Base-by-base conservation (phyloP, 768 basidiomycete genomes). In the Hygrophoropsis aurantiaca region DNA sequence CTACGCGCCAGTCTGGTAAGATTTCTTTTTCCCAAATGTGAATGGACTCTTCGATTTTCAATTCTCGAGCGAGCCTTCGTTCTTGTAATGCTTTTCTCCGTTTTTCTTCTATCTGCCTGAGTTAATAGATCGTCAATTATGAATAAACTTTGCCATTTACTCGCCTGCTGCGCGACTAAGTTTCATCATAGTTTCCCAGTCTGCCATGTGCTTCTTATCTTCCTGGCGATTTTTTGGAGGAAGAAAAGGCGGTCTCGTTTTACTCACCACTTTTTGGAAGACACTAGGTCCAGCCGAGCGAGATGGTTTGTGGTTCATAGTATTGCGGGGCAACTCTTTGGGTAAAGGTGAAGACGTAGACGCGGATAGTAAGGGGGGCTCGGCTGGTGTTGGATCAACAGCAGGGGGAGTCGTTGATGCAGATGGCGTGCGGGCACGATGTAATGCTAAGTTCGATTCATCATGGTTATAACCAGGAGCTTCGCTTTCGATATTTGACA, bases 121-220 rank as follows among this genome's bases (percentile, higher is more conserved):
- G 18, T 30, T 54, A 34, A 57, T 47, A 33, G 47, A 16, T 40
- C 13, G 20, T 3, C 19, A 18, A 35, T n/a, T n/a, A 35, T 38
- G 25, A 27, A 53, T 32, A 24, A 46, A 10, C 21, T 41, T n/a
- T n/a, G n/a, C 16, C 30, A 43, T 42, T 9, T 9, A 67, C 77
- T 61, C 50, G 91, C 91, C 90, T 53, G 84, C 79, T 15, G 67
- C 65, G 43, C 86, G 82, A 68, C 88, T 91, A 37, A 74, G 81
- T 53, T 81, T 83, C 85, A 93, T 90, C 90, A 95, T 95, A 26
- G 75, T 67, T 58, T 90, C 80, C 87, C 92, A 94, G 60, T 87
- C 87, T 4, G 84, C 80, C 60, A 91, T 73, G 67, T 95, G 93
- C 55, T 85, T 94, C 40, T 74, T 66, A 59, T 94, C 92, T 65